These are phyloP conservation scores for Aspergillus puulaauensis DNA, from an alignment of 2,329 filamentous ascomycete species.

Conservation along the genomic window DNA sequence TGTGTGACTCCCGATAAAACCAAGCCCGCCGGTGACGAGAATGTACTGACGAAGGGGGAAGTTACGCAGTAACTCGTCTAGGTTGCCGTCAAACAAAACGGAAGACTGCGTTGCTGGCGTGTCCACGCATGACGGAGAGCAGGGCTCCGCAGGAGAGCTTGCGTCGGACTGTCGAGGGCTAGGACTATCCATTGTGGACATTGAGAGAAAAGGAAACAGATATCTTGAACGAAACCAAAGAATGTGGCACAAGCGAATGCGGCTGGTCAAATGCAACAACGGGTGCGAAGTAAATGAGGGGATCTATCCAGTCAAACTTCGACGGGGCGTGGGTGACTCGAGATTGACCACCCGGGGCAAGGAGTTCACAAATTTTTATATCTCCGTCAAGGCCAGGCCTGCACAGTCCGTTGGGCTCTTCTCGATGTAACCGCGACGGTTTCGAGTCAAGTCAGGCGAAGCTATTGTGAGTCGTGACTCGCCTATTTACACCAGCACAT, in stretches of 20 bases:
- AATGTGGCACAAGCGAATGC: conserved; percentile 9
- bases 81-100: conserved; percentile 46
- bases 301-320: conserved; percentile 8
- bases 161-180: conserved; percentile 29
- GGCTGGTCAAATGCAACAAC: conserved; percentile 11
- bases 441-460: conserved; percentile 20
- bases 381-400: conserved; percentile 9
- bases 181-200: conserved; percentile 29
- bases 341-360: conserved; percentile 15
- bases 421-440: conserved; percentile 22
- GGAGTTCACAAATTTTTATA: conserved; percentile 25
- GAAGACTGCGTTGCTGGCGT: conserved; percentile 49
- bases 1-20: conserved; percentile 46
- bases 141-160: conserved; percentile 31
- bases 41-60: conserved; percentile 43
- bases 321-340: conserved; percentile 15
- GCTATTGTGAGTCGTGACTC: conserved; percentile 20
- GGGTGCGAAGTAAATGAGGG: conserved; percentile 13
- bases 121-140: conserved; percentile 29
- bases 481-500: conserved; percentile 22
- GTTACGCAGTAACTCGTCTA: conserved; percentile 43
- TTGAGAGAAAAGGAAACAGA: conserved; percentile 9
- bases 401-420: conserved; percentile 10
- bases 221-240: conserved; percentile 8
- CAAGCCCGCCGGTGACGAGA: conserved; percentile 43